A percentile compares a stretch with the other conserved stretches of the same genome.
Conservation (phyloP, 2,329 filamentous ascomycete genomes). For the Mycogone perniciosa region DNA sequence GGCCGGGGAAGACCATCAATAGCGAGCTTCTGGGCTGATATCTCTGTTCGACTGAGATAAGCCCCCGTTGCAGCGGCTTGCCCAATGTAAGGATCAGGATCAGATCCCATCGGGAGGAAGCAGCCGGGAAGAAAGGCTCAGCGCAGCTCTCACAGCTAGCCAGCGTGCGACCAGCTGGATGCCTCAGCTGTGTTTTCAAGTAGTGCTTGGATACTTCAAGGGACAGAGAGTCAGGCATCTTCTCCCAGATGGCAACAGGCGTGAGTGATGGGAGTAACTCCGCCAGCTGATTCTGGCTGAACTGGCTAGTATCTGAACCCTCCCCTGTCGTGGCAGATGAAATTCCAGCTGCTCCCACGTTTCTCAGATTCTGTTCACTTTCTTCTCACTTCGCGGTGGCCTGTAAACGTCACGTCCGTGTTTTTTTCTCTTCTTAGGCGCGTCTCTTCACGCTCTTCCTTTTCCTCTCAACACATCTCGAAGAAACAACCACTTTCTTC, state of each 20-base stretch:
- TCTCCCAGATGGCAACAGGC: neutral
- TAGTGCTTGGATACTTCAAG: neutral
- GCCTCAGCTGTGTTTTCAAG: neutral
- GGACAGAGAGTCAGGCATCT: neutral
- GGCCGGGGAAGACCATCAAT: too few species aligned
- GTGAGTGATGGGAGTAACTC: too few species aligned
- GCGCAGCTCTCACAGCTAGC: slow-evolving; percentile 8
- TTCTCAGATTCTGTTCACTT: slow-evolving; percentile 1
- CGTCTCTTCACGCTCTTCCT: slow-evolving; percentile 2
- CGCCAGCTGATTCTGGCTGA: neutral
- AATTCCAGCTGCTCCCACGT: neutral
- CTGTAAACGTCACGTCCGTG: neutral
- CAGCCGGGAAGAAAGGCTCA: slow-evolving; percentile 12
- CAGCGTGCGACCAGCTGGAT: slow-evolving; percentile 6
- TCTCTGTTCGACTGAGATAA: neutral
- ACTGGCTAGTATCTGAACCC: neutral
- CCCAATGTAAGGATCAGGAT: neutral
- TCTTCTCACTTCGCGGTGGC: slow-evolving; percentile 2
- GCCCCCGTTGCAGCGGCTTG: neutral
- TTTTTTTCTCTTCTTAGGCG: slow-evolving; percentile 2
- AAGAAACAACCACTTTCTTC: neutral
- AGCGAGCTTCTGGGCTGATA: too few species aligned
- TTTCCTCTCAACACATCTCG: neutral
- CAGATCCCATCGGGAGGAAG: slow-evolving; percentile 7
- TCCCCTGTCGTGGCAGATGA: neutral